Conservation (phyloP, 2,329 filamentous ascomycete species). For the Penicillium italicum region DNA sequence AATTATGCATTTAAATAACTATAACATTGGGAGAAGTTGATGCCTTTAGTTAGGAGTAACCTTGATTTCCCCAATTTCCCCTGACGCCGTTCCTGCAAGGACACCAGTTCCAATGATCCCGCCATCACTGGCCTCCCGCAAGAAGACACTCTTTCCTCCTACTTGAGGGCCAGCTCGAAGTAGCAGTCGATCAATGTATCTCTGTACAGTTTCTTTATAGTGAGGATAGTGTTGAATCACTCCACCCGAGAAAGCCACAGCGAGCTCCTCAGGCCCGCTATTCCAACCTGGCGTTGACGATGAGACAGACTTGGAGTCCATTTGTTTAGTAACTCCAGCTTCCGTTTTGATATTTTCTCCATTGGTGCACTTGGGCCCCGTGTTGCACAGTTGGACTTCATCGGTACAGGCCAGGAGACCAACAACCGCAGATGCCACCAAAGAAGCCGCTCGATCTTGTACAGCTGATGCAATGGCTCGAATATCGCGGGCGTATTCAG, state of each 20-base stretch:
- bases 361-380: neutral
- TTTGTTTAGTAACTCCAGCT: slow-evolving; percentile 7
- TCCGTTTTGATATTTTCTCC: neutral
- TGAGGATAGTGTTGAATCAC: slow-evolving; percentile 73
- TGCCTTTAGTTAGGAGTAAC: neutral
- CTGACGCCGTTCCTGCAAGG: slow-evolving; percentile 45
- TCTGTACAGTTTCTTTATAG: slow-evolving; percentile 64
- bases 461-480: slow-evolving; percentile 65
- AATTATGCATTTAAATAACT: no score
- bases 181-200: slow-evolving; percentile 58
- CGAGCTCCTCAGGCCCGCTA: slow-evolving; percentile 53
- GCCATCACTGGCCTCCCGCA: slow-evolving; percentile 50
- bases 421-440: slow-evolving; percentile 66
- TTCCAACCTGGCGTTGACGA: slow-evolving; percentile 27
- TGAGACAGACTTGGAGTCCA: slow-evolving; percentile 1
- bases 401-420: slow-evolving; percentile 64
- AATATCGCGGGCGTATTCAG: slow-evolving; percentile 55
- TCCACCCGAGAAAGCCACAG: slow-evolving; percentile 72
- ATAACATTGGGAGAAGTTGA: no score
- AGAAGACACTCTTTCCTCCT: slow-evolving; percentile 47
- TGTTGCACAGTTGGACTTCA: slow-evolving; percentile 52
- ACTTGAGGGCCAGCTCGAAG: slow-evolving; percentile 40
- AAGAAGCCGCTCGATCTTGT: slow-evolving; percentile 64
- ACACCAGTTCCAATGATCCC: slow-evolving; percentile 53
- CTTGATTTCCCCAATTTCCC: slow-evolving; percentile 30